These are phyloP conservation scores for Fusarium hostae DNA, from an alignment of 2,329 filamentous ascomycete species.

Conservation along the genomic window DNA sequence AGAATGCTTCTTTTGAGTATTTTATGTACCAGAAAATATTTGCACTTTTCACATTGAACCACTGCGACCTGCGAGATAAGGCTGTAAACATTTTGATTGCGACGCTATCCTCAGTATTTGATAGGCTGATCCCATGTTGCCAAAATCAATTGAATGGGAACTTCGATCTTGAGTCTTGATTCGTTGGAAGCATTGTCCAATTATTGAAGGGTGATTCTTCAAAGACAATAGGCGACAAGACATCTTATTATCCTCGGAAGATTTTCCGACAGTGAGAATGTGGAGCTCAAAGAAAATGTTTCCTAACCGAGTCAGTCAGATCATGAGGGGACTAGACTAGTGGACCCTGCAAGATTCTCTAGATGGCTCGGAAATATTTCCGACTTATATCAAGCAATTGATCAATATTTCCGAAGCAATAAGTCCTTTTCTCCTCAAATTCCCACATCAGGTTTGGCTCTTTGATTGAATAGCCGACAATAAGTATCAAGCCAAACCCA, in stretches of 20 bases:
- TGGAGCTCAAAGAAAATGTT: background rate
- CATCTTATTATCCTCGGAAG: background rate
- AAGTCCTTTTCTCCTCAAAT: background rate
- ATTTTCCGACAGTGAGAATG: background rate
- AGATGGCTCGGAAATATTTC: background rate
- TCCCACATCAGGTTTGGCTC: background rate
- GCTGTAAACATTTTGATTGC: background rate
- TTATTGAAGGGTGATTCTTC: background rate
- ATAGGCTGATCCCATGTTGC: background rate
- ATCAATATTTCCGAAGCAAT: background rate
- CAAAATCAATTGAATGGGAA: background rate
- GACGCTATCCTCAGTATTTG: background rate
- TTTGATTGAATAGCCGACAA: background rate
- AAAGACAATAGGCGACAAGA: background rate
- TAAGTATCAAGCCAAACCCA: slow-evolving; percentile 1
- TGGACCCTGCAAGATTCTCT: background rate
- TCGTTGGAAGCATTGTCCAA: background rate
- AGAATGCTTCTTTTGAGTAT: background rate
- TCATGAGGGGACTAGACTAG: background rate
- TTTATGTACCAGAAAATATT: background rate
- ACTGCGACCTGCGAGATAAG: background rate
- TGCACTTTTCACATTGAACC: background rate
- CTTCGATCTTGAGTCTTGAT: background rate
- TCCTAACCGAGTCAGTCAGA: background rate
- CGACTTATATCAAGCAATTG: background rate